Evolutionary conservation across 2,329 filamentous ascomycete species (phyloP), one percentile per base, ranked within the genome.

Genomic region (Delphinella strobiligena): DNA sequence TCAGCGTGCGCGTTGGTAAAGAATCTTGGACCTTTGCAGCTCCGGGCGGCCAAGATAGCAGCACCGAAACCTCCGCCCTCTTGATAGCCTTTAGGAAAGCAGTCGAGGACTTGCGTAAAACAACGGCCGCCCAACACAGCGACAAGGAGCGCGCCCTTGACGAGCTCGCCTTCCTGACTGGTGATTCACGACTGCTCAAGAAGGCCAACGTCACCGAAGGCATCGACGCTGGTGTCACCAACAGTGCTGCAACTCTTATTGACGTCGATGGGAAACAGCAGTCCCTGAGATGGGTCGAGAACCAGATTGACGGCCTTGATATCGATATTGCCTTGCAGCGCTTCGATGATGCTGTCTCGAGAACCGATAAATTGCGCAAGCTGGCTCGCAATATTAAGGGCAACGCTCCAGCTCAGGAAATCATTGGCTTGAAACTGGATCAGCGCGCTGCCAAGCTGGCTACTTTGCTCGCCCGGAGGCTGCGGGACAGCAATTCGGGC

Each of bases 221-320:
- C 17, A 45, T 46, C 14, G 37, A 43, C 16, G 27, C 15, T 19
- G 18, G 19, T 14, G 39, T 57, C 14, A 47, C 42, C 18, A 43
- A 54, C 19, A 53, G 51, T 32, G 52, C 51, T 31, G 53, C 51
- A 45, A 82, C 94, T 64, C 74, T 94, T 40, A 88, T 98, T 49
- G 91, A 98, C 52, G 85, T 94, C 11, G 91, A 96, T 53, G 91
- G 91, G 36, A 93, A 93, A 53, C 88, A 95, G 59, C 86, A 96
- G 56, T 95, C 91, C 56, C 72, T 98, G 34, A 82, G 89, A 38
- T 95, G 86, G 86, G 86, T 98, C 0, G 91, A 98, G 58, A 78
- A 79, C 38, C 86, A 96, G 61, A 83, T 98, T 59, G 91, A 98
- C 55, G 86, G 93, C 54, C 74, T 98, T 4, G 91, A 98, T 54